Percentiles rank a stretch among this genome's conserved stretches.
Conservation (phyloP, 345 rosid genomes). For the Clarkia xantiana region DNA sequence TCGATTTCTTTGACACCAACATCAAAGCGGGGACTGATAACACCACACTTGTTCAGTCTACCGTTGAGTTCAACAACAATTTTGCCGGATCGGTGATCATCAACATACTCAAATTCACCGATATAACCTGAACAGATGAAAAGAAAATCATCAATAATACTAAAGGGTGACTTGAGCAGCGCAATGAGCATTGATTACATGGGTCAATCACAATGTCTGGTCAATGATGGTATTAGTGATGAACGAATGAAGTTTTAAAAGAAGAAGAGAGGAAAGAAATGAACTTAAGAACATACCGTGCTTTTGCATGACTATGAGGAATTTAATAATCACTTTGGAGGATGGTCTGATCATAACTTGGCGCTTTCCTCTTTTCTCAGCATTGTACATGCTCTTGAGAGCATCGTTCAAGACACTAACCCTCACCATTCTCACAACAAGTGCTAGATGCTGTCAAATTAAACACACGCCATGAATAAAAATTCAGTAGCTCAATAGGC, state of each 20-base stretch:
- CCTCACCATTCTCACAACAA: slow-evolving; percentile 8
- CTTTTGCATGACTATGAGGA: slow-evolving; percentile 15
- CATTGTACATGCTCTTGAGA: slow-evolving; percentile 16
- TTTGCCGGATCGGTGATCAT: slow-evolving; percentile 15
- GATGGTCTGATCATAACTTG: slow-evolving; percentile 17
- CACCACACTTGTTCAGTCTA: slow-evolving; percentile 15
- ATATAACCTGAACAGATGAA: slow-evolving; percentile 3
- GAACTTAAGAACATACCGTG: slow-evolving; percentile 9
- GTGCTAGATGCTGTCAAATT: too few relatives aligned
- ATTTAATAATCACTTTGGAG: slow-evolving; percentile 12
- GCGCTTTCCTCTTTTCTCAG: slow-evolving; percentile 14
- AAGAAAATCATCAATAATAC: background rate
- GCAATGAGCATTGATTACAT: background rate
- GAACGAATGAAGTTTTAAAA: too few relatives aligned
- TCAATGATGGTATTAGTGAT: too few relatives aligned
- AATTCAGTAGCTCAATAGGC: too few relatives aligned
- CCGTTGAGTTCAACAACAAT: slow-evolving; percentile 15
- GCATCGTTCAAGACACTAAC: slow-evolving; percentile 15
- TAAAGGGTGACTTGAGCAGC: background rate
- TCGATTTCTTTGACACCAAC: slow-evolving; percentile 14
- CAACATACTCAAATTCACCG: slow-evolving; percentile 12
- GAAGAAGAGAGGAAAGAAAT: background rate
- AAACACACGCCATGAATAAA: too few relatives aligned
- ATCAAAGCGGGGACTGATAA: slow-evolving; percentile 16
- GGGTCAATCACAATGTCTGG: too few relatives aligned